phyloP scores from a whole-genome alignment of 1,139 yeast genomes.

The Candida neerlandica region DNA sequence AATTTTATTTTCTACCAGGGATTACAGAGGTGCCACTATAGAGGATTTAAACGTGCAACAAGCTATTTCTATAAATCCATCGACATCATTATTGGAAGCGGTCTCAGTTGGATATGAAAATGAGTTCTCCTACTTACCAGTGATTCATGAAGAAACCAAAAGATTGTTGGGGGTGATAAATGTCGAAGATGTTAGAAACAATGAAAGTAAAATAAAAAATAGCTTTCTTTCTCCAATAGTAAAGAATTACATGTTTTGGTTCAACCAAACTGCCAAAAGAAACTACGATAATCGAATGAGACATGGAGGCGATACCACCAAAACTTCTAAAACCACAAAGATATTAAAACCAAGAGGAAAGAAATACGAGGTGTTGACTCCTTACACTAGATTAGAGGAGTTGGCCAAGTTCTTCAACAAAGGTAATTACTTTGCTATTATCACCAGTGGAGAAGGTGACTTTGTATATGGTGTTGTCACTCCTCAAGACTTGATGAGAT shows the following conservation, averaged over 20 bases:
- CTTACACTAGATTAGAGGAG: slow-evolving; percentile 58
- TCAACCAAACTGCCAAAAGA: slow-evolving; percentile 39
- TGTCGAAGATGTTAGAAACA: slow-evolving; percentile 44
- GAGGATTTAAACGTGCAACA: slow-evolving; percentile 67
- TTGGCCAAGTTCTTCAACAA: slow-evolving; percentile 53
- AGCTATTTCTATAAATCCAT: slow-evolving; percentile 58
- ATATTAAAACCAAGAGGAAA: slow-evolving; percentile 33
- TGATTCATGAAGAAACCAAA: slow-evolving; percentile 52
- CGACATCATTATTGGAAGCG: slow-evolving; percentile 51
- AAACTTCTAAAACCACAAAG: slow-evolving; percentile 26
- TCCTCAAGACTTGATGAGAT: slow-evolving; percentile 59
- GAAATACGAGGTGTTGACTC: slow-evolving; percentile 50
- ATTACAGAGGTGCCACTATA: slow-evolving; percentile 56
- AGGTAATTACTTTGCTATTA: slow-evolving; percentile 59
- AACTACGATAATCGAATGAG: slow-evolving; percentile 24
- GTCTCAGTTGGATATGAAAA: slow-evolving; percentile 55
- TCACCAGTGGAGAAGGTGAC: slow-evolving; percentile 56
- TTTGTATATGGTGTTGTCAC: slow-evolving; percentile 68
- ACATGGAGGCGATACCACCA: slow-evolving; percentile 16
- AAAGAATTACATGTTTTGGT: slow-evolving; percentile 48
- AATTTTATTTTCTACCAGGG: slow-evolving; percentile 32
- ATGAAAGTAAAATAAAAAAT: slow-evolving; percentile 25
- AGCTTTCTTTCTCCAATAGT: slow-evolving; percentile 33
- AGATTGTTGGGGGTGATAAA: slow-evolving; percentile 58
- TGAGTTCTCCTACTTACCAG: slow-evolving; percentile 61